These are phyloP conservation scores for Comarum palustre DNA, from an alignment of 306 rosid species.

Conservation along the genomic window DNA sequence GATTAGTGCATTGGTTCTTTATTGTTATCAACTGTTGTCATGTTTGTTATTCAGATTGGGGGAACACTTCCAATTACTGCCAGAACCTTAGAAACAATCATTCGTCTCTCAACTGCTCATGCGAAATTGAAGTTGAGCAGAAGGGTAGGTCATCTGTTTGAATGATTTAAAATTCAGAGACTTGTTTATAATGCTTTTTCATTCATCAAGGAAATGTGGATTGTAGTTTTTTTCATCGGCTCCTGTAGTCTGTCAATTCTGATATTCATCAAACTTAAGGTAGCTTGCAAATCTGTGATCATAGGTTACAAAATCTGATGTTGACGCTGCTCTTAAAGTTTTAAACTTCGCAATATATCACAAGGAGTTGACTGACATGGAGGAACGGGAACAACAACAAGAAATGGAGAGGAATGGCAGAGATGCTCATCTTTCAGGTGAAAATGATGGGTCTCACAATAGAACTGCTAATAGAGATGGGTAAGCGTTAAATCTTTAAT, in stretches of 20 bases:
- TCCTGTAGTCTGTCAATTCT: not conserved
- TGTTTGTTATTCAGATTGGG: constrained; percentile 63
- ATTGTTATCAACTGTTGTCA: constrained; percentile 23
- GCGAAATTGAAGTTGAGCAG: constrained; percentile 90
- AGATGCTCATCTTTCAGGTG: constrained; percentile 45
- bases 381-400: constrained; percentile 77
- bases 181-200: not conserved
- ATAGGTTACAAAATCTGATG: constrained; percentile 85
- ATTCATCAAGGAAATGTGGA: not conserved
- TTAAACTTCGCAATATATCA: constrained; percentile 94
- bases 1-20: constrained; percentile 7
- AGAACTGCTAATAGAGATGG: constrained; percentile 40
- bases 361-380: constrained; percentile 88
- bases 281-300: constrained; percentile 13
- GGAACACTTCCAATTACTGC: constrained; percentile 98
- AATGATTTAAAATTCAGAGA: not conserved
- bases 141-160: constrained; percentile 43
- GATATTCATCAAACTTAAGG: not conserved
- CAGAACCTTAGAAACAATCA: constrained; percentile 95
- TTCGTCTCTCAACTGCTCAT: constrained; percentile 97
- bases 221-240: constrained; percentile 6
- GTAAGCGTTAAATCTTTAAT: constrained; percentile 32
- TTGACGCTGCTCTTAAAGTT: constrained; percentile 80
- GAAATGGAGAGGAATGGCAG: constrained; percentile 65
- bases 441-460: constrained; percentile 43